Evolutionary conservation across 768 basidiomycete species (phyloP), one percentile per base, ranked within the genome.

Genomic region (Tephrocybe sp.): DNA sequence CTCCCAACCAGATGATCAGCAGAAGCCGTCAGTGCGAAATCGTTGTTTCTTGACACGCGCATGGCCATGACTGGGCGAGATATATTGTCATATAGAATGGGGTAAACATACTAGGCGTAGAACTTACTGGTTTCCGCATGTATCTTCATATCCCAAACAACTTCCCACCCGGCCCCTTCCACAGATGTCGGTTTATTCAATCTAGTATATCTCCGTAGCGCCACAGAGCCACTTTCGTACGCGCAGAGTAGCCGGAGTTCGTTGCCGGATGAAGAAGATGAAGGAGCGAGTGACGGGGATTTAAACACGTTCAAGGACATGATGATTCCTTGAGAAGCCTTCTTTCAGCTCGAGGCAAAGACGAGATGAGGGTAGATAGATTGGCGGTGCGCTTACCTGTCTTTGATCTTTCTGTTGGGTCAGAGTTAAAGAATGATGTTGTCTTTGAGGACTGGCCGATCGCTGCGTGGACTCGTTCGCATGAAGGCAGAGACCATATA

Each of bases 171-270:
- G 14, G 72, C 62, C 4, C 90, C 87, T 62, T 89, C 83, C 3
- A 92, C 72, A 1, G 85, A 85, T 0, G 68, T 77, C 40, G 70
- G 68, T 39, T 61, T 72, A 33, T 70, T 72, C 1, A 65, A 54
- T 2, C 66, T 64, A 3, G 68, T 68, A 49, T 81, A 84, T 45
- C 71, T 73, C 48, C 83, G 85, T 31, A 93, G 66, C 17, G 78
- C 79, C n/a, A 97, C 85, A n/a, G 80, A 75, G 0, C 96, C 95
- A 52, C 87, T 85, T 69, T 99, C 96, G 64, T 92, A 96, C 1
- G 82, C 90, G 34, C 82, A 76, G 0, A 95, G 64, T 4, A 96
- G 66, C 2, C 82, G 75, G 4, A 95, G 72, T 14, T 77, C 73
- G 10, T 62, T 63, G 11, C 56, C 57, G 0, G 63, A 62, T 16